Evolutionary conservation across 208 protist genomes (phyloP).

Genomic region (Leishmania braziliensis): DNA sequence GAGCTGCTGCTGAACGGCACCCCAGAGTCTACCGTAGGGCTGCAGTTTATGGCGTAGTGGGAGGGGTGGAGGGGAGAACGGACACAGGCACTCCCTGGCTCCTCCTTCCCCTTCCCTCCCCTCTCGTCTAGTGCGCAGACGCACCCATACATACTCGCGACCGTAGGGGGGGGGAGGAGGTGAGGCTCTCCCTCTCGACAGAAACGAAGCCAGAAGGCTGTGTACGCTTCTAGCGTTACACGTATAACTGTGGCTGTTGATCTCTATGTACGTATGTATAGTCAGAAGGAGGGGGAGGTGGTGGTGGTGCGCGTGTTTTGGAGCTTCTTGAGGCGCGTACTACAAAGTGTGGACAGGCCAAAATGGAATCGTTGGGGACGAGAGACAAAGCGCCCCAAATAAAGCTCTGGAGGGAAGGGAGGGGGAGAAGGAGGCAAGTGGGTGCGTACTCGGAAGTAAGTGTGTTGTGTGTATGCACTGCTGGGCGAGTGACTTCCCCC

Average conservation of each 20-base stretch:
- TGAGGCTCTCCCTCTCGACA: background rate
- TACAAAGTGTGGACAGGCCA: too few relatives aligned
- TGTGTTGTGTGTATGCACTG: background rate
- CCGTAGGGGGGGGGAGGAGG: background rate
- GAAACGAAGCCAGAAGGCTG: background rate
- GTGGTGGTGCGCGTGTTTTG: too few relatives aligned
- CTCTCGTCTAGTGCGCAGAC: background rate
- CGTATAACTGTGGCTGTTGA: background rate
- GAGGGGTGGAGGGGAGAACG: background rate
- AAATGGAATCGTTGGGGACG: too few relatives aligned
- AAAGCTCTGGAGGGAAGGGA: background rate
- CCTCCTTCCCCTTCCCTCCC: background rate
- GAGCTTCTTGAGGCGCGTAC: too few relatives aligned
- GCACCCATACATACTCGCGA: too few relatives aligned
- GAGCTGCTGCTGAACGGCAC: constrained; percentile 50
- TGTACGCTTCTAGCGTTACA: background rate
- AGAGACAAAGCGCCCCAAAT: background rate
- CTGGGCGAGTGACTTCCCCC: background rate
- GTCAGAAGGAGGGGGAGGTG: background rate
- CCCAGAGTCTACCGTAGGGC: constrained; percentile 10
- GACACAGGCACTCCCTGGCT: background rate
- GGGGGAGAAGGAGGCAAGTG: background rate
- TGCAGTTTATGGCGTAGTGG: constrained; percentile 27
- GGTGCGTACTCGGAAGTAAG: background rate
- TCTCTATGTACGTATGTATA: constrained; percentile 32